Percentiles rank a stretch among this genome's conserved stretches.
Conservation (phyloP, 768 basidiomycete genomes). For the Amanita thiersii region DNA sequence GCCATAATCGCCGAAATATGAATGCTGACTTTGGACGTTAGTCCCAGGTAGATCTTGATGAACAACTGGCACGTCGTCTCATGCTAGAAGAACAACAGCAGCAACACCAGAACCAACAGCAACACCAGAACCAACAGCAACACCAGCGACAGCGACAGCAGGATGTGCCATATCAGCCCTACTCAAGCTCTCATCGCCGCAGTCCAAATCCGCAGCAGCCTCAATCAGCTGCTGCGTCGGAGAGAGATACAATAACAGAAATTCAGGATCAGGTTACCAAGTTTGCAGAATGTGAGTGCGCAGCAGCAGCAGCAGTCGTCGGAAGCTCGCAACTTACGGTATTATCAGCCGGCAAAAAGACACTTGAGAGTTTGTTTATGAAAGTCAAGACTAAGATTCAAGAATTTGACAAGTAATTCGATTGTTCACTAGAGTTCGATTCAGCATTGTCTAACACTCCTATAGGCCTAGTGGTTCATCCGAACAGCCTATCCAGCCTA, state of each 20-base stretch:
- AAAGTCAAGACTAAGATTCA: conserved; percentile 83
- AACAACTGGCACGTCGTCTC: conserved; percentile 68
- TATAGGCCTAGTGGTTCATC: conserved; percentile 1
- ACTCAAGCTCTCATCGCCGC: conserved; percentile 9
- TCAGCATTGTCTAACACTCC: background rate
- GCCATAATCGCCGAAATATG: background rate
- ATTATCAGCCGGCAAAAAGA: conserved; percentile 63
- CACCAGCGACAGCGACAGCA: conserved; percentile 17
- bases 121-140: conserved; percentile 15
- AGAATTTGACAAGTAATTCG: conserved; percentile 56
- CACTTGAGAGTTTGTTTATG: conserved; percentile 59
- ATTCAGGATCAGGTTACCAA: conserved; percentile 69
- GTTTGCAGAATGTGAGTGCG: conserved; percentile 76
- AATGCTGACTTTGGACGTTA: conserved; percentile 11
- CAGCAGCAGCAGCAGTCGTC: no score
- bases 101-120: conserved; percentile 26
- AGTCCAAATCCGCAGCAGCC: conserved; percentile 15
- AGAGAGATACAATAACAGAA: conserved; percentile 53
- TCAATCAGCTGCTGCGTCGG: conserved; percentile 12
- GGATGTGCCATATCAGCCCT: conserved; percentile 11
- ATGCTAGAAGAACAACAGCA: conserved; percentile 54
- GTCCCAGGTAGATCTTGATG: conserved; percentile 69
- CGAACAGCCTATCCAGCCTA: conserved; percentile 1
- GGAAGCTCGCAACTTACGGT: no score
- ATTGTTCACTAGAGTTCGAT: conserved; percentile 13